phyloP scores from a whole-genome alignment of 768 basidiomycete species.

The Coprinopsis cinerea region DNA sequence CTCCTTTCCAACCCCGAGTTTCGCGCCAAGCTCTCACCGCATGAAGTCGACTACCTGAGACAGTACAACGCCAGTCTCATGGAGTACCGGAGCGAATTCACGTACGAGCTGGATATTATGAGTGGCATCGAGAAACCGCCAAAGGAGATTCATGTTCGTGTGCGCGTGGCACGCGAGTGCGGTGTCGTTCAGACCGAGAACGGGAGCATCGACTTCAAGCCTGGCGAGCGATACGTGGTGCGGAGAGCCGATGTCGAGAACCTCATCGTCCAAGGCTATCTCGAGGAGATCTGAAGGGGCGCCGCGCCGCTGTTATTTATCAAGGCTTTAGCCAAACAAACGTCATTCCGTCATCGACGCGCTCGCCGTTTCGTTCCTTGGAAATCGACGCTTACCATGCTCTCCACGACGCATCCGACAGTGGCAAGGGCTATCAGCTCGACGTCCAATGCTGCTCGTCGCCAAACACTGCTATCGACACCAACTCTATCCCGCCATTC shows the following conservation, averaged over 20 bases:
- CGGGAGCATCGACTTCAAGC: constrained; percentile 85
- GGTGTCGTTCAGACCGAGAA: constrained; percentile 90
- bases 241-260: constrained; percentile 87
- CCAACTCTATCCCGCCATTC: not conserved
- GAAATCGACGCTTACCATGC: not conserved
- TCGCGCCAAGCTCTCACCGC: constrained; percentile 53
- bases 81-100: constrained; percentile 79
- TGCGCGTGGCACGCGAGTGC: constrained; percentile 83
- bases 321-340: not conserved
- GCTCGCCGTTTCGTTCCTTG: not conserved
- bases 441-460: not conserved
- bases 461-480: not conserved
- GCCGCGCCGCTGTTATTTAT: not conserved
- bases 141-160: constrained; percentile 83
- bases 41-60: constrained; percentile 64
- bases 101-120: constrained; percentile 83
- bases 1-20: constrained; percentile 64
- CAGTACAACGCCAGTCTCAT: constrained; percentile 77
- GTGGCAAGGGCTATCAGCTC: not conserved
- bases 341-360: not conserved
- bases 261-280: constrained; percentile 87
- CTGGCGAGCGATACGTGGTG: constrained; percentile 87
- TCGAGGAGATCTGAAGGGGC: constrained; percentile 66
- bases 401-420: not conserved
- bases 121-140: constrained; percentile 80